Percentiles rank a stretch among this genome's conserved stretches.
These are phyloP conservation scores for Chlorella vulgaris DNA, from an alignment of 139 green algal genomes.

Conservation along the genomic window DNA sequence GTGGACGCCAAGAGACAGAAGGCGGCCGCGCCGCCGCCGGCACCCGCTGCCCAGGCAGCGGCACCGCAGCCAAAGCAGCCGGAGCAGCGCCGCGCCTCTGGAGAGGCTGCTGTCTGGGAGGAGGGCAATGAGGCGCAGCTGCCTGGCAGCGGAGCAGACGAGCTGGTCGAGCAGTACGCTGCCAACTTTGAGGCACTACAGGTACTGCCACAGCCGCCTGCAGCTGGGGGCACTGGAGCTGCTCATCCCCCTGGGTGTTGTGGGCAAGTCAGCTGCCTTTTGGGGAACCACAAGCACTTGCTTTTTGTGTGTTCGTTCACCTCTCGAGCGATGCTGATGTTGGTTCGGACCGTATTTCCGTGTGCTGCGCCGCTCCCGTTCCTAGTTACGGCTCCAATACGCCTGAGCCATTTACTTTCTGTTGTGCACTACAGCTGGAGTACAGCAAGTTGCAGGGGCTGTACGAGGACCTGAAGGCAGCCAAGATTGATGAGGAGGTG, in stretches of 20 bases:
- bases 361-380: no score
- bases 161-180: slow-evolving; percentile 14
- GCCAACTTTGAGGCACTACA: slow-evolving; percentile 26
- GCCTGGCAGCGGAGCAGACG: not conserved
- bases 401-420: not conserved
- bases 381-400: no score
- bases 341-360: no score
- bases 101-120: not conserved
- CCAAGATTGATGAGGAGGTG: slow-evolving; percentile 42
- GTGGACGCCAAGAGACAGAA: slow-evolving; percentile 5
- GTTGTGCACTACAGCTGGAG: slow-evolving; percentile 7
- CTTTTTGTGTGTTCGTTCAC: no score
- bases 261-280: no score
- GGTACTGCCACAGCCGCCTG: not conserved
- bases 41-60: not conserved
- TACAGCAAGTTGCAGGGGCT: slow-evolving; percentile 30
- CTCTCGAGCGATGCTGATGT: no score
- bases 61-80: not conserved
- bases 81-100: not conserved
- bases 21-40: not conserved
- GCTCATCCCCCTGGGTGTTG: no score
- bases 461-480: slow-evolving; percentile 40
- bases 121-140: not conserved
- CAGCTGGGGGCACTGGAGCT: no score
- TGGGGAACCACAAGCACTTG: no score